Evolutionary conservation across 768 basidiomycete genomes (phyloP).

Genomic region (Pleurotus ostreatus): DNA sequence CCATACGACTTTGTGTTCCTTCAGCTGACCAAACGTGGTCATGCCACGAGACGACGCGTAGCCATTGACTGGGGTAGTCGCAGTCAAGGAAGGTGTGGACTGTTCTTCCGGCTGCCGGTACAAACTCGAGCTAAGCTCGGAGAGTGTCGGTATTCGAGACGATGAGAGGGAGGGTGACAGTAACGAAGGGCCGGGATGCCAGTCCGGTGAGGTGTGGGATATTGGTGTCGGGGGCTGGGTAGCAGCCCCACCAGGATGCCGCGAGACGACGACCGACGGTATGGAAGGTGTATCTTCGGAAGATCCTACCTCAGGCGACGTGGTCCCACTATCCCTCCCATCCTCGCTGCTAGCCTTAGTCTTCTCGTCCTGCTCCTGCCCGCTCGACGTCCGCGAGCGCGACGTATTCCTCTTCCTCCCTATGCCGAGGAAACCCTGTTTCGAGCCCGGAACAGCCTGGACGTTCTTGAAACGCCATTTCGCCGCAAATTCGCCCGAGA

Average conservation of each 20-base stretch:
- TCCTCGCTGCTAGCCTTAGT: constrained; percentile 15
- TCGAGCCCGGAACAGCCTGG: constrained; percentile 26
- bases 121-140: constrained; percentile 9
- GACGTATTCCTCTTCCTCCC: constrained; percentile 16
- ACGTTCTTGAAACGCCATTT: constrained; percentile 70
- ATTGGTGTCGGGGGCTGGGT: neutral
- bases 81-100: constrained; percentile 11
- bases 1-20: constrained; percentile 65
- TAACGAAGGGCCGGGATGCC: neutral
- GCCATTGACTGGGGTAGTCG: constrained; percentile 6
- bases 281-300: constrained; percentile 8
- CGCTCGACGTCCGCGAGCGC: constrained; percentile 8
- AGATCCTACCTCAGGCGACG: neutral
- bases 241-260: neutral
- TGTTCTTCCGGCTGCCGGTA: constrained; percentile 9
- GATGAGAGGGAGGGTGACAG: neutral
- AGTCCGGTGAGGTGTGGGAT: neutral
- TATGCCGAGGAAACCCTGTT: constrained; percentile 35
- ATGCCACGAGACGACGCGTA: constrained; percentile 49
- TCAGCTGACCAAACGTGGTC: constrained; percentile 56
- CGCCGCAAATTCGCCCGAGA: constrained; percentile 65
- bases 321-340: constrained; percentile 10
- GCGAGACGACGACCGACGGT: constrained; percentile 14
- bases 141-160: neutral
- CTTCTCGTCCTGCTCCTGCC: constrained; percentile 19